Percentiles rank a stretch among this genome's conserved stretches.
Conservation (phyloP, 2,329 filamentous ascomycete genomes). For the Hypoxylon sp. region DNA sequence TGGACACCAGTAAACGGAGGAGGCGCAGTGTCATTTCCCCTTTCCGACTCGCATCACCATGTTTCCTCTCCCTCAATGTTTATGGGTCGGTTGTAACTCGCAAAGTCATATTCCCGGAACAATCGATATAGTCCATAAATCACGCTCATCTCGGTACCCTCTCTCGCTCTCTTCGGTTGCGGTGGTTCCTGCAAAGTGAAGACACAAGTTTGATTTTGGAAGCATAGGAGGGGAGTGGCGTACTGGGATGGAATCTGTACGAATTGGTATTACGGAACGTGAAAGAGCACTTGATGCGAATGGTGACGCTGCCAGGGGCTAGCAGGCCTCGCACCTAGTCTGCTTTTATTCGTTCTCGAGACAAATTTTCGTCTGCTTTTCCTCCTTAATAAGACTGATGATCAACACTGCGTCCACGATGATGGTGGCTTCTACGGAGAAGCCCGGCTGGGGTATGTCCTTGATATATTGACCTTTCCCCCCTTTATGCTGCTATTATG, state of each 20-base stretch:
- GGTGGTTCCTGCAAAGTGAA: slow-evolving; percentile 48
- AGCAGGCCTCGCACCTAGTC: slow-evolving; percentile 41
- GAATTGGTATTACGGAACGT: slow-evolving; percentile 53
- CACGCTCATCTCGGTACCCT: slow-evolving; percentile 53
- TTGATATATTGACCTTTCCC: slow-evolving; percentile 34
- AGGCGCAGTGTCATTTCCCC: slow-evolving; percentile 52
- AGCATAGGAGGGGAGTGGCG: slow-evolving; percentile 52
- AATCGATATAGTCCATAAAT: slow-evolving; percentile 68
- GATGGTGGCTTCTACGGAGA: slow-evolving; percentile 23
- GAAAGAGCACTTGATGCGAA: slow-evolving; percentile 48
- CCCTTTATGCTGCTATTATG: slow-evolving; percentile 37
- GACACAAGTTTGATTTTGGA: slow-evolving; percentile 52
- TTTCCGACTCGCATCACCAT: slow-evolving; percentile 57
- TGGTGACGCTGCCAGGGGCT: slow-evolving; percentile 42
- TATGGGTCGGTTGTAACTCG: slow-evolving; percentile 70
- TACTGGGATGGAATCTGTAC: slow-evolving; percentile 56
- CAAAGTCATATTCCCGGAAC: slow-evolving; percentile 65
- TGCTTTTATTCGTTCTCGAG: slow-evolving; percentile 42
- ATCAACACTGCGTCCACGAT: slow-evolving; percentile 31
- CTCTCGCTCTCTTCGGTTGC: slow-evolving; percentile 44
- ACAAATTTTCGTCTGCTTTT: slow-evolving; percentile 44
- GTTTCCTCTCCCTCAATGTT: slow-evolving; percentile 56
- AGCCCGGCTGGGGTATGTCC: slow-evolving; percentile 29
- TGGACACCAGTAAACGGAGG: slow-evolving; percentile 69
- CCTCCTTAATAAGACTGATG: slow-evolving; percentile 47